Evolutionary conservation across 192 early-diverging fungal genomes (phyloP).

Genomic region (Umbelopsis sp.): DNA sequence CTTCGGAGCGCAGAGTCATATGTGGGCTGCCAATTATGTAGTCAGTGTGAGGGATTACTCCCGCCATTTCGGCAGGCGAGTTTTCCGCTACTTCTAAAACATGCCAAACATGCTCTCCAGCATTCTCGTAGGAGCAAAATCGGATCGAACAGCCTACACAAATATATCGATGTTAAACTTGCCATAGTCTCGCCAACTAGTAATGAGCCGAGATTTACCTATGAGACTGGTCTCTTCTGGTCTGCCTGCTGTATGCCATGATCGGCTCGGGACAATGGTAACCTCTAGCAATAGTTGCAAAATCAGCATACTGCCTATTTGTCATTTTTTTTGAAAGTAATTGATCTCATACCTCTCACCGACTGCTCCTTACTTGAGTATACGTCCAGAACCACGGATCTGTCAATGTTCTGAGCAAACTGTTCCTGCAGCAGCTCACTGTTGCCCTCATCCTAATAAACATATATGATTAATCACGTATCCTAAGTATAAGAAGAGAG

Average conservation of each 20-base stretch:
- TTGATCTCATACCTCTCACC: conserved; percentile 42
- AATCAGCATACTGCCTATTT: not conserved
- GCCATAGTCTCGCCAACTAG: not conserved
- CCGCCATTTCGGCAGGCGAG: conserved; percentile 71
- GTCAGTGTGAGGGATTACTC: conserved; percentile 63
- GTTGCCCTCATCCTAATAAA: conserved; percentile 41
- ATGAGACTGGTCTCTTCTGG: conserved; percentile 43
- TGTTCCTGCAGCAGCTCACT: conserved; percentile 45
- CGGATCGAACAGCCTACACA: conserved; percentile 53
- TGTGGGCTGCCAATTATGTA: conserved; percentile 77
- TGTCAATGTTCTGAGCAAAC: conserved; percentile 46
- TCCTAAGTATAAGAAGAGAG: not conserved
- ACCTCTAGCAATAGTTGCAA: conserved; percentile 29
- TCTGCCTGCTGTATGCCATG: conserved; percentile 32
- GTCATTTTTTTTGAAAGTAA: not conserved
- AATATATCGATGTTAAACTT: not conserved
- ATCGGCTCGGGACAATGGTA: conserved; percentile 32
- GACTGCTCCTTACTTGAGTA: conserved; percentile 64
- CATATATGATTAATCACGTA: too few species aligned
- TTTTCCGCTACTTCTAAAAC: conserved; percentile 64
- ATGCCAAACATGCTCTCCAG: conserved; percentile 67
- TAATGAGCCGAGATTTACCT: conserved; percentile 29
- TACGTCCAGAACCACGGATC: conserved; percentile 52
- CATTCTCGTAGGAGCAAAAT: conserved; percentile 67
- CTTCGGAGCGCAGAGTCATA: conserved; percentile 57